These are phyloP conservation scores for Wickerhamomyces tratensis DNA, from an alignment of 805 yeast genomes.

Conservation along the genomic window DNA sequence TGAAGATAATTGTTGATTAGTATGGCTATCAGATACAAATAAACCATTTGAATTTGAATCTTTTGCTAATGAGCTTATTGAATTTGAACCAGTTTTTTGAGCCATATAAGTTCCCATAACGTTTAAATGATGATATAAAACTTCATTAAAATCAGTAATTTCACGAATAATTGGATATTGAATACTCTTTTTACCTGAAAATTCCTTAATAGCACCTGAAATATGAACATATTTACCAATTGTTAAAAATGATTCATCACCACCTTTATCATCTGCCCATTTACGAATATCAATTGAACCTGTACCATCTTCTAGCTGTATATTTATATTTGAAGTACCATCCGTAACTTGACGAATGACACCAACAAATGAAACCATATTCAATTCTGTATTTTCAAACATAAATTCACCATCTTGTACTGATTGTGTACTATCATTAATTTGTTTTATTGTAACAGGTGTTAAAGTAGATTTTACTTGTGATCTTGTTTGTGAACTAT, in stretches of 20 bases:
- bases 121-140: slow-evolving; percentile 56
- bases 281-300: slow-evolving; percentile 55
- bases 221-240: slow-evolving; percentile 55
- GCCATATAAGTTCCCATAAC: slow-evolving; percentile 47
- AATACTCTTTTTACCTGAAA: slow-evolving; percentile 52
- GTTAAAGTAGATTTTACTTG: slow-evolving; percentile 30
- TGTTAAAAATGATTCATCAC: slow-evolving; percentile 23
- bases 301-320: slow-evolving; percentile 74
- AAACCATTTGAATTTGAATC: slow-evolving; percentile 19
- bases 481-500: slow-evolving; percentile 20
- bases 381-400: slow-evolving; percentile 49
- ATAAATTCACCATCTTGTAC: slow-evolving; percentile 62
- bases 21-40: slow-evolving; percentile 27
- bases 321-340: slow-evolving; percentile 41
- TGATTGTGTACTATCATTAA: slow-evolving; percentile 47
- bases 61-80: slow-evolving; percentile 9
- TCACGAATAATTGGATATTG: slow-evolving; percentile 53
- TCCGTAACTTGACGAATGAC: slow-evolving; percentile 57
- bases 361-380: slow-evolving; percentile 58
- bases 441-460: slow-evolving; percentile 71
- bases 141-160: slow-evolving; percentile 56
- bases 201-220: slow-evolving; percentile 45
- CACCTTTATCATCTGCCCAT: slow-evolving; percentile 43
- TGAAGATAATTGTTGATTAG: slow-evolving; percentile 7
- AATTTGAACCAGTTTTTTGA: slow-evolving; percentile 11